These are phyloP conservation scores for Penicillium psychrofluorescens DNA, from an alignment of 495 filamentous ascomycete species.

Conservation along the genomic window DNA sequence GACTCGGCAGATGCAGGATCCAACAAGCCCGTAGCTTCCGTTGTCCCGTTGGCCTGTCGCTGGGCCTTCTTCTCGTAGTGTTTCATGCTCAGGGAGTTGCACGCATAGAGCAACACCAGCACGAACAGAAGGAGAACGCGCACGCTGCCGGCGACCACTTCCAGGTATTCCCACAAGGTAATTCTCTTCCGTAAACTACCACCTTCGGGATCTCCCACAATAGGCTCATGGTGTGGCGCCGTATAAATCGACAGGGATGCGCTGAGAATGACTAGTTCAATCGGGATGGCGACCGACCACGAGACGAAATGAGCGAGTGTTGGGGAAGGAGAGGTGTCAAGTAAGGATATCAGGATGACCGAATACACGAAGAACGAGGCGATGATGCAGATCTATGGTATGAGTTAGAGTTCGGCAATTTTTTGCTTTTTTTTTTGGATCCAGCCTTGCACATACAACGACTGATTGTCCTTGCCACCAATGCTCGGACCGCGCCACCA, in stretches of 20 bases:
- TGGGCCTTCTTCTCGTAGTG: slow-evolving; percentile 15
- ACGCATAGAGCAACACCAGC: slow-evolving; percentile 51
- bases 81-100: slow-evolving; percentile 39
- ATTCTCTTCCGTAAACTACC: slow-evolving; percentile 38
- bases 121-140: slow-evolving; percentile 53
- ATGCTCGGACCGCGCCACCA: slow-evolving; percentile 52
- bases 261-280: slow-evolving; percentile 63
- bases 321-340: slow-evolving; percentile 72
- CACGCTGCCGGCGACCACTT: slow-evolving; percentile 51
- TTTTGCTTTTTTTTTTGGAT: not conserved
- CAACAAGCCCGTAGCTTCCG: slow-evolving; percentile 51
- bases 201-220: slow-evolving; percentile 46
- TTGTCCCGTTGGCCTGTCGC: slow-evolving; percentile 23
- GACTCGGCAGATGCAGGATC: slow-evolving; percentile 34
- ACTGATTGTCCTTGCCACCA: slow-evolving; percentile 91
- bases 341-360: slow-evolving; percentile 66
- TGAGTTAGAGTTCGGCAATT: slow-evolving; percentile 7
- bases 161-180: slow-evolving; percentile 59
- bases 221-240: slow-evolving; percentile 48
- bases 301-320: slow-evolving; percentile 63
- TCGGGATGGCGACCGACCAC: slow-evolving; percentile 60
- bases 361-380: slow-evolving; percentile 70
- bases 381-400: slow-evolving; percentile 65
- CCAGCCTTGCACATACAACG: slow-evolving; percentile 54
- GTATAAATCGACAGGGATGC: slow-evolving; percentile 57